A percentile compares a stretch with the other conserved stretches of the same genome.
Evolutionary conservation across 495 filamentous ascomycete genomes (phyloP).

Genomic region (Trichocladium uniseriatum): DNA sequence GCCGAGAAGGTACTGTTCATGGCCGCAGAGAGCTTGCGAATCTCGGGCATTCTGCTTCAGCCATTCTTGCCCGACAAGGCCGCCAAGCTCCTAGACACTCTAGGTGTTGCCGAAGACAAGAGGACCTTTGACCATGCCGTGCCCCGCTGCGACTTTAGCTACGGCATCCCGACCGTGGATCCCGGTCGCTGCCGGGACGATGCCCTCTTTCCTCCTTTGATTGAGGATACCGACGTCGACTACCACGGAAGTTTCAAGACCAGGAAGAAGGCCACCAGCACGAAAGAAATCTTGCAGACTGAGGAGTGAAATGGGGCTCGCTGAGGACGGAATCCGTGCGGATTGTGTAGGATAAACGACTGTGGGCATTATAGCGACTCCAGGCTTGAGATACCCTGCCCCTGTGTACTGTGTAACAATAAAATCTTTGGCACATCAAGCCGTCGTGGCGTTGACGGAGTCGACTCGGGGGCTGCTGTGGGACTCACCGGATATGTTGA

Average conservation of each 20-base stretch:
- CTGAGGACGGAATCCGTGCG: not conserved
- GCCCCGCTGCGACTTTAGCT: conserved; percentile 53
- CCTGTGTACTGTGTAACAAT: conserved; percentile 1
- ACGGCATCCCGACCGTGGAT: conserved; percentile 48
- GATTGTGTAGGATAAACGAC: conserved; percentile 6
- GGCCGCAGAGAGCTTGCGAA: conserved; percentile 66
- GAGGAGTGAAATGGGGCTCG: not conserved
- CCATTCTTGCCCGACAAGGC: conserved; percentile 85
- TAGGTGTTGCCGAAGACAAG: conserved; percentile 58
- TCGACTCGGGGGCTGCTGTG: not conserved
- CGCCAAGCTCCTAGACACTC: conserved; percentile 59
- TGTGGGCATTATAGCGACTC: not conserved
- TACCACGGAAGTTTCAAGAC: not conserved
- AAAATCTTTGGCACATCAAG: not conserved
- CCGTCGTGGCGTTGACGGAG: not conserved
- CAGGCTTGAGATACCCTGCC: conserved; percentile 8
- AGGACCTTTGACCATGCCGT: conserved; percentile 48
- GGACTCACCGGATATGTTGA: not conserved
- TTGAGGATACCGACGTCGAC: conserved; percentile 23
- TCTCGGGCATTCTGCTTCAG: conserved; percentile 76
- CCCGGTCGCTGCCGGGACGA: conserved; percentile 27
- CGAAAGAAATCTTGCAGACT: not conserved
- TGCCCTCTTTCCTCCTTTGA: conserved; percentile 30
- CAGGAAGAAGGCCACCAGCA: not conserved
- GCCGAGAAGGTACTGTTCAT: conserved; percentile 51